Percentiles rank a stretch among this genome's conserved stretches.
Evolutionary conservation across 768 basidiomycete genomes (phyloP).

Genomic region (Podaxis rugospora): DNA sequence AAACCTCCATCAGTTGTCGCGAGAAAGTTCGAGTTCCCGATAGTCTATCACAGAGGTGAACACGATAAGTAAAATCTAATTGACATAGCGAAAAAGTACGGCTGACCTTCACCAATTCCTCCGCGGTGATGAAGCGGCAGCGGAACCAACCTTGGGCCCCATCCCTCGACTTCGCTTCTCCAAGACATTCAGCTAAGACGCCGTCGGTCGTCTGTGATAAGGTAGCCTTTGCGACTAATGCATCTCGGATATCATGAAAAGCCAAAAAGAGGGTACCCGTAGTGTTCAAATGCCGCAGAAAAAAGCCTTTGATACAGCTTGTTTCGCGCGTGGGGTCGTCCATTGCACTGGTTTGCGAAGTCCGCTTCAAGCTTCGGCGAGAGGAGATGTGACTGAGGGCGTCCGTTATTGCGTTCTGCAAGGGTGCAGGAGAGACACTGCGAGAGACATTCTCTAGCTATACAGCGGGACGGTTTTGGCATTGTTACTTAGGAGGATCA

Average conservation of each 20-base stretch:
- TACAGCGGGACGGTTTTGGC: neutral
- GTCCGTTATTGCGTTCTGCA: slow-evolving; percentile 24
- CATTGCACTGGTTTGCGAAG: neutral
- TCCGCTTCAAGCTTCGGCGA: neutral
- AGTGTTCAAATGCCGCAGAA: slow-evolving; percentile 43
- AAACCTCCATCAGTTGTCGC: slow-evolving; percentile 51
- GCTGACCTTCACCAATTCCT: slow-evolving; percentile 42
- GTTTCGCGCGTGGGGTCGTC: slow-evolving; percentile 1
- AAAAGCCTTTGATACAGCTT: slow-evolving; percentile 48
- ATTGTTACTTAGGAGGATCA: neutral
- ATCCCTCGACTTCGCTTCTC: slow-evolving; percentile 20
- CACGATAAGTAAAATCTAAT: slow-evolving; percentile 10
- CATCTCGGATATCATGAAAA: slow-evolving; percentile 58
- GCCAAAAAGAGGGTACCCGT: slow-evolving; percentile 54
- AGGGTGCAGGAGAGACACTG: slow-evolving; percentile 19
- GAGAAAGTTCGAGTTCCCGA: slow-evolving; percentile 50
- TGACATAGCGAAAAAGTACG: slow-evolving; percentile 8
- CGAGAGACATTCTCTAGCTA: slow-evolving; percentile 35
- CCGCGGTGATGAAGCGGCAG: slow-evolving; percentile 41
- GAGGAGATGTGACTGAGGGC: slow-evolving; percentile 16
- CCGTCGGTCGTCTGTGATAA: slow-evolving; percentile 28
- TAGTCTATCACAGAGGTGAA: slow-evolving; percentile 32
- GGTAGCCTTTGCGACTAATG: slow-evolving; percentile 40
- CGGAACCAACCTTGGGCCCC: slow-evolving; percentile 25
- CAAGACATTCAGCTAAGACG: slow-evolving; percentile 26